A percentile compares a stretch with the other conserved stretches of the same genome.
These are phyloP conservation scores for Crucihimalaya himalaica DNA, from an alignment of 345 rosid species.

Conservation along the genomic window DNA sequence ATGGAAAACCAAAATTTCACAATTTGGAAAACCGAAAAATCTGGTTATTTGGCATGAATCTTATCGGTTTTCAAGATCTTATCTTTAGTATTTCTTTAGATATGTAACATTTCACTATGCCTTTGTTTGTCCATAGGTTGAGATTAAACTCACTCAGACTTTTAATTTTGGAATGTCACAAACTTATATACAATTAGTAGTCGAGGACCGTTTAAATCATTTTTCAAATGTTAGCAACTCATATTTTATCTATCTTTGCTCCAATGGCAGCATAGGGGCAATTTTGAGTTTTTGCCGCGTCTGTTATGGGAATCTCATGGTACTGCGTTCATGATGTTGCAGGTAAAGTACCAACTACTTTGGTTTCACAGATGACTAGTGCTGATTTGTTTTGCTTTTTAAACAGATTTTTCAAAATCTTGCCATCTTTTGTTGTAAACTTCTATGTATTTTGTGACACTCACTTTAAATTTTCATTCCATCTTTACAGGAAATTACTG, in stretches of 20 bases:
- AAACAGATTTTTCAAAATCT: neutral
- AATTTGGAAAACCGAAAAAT: neutral
- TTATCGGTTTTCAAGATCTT: neutral
- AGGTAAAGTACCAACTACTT: constrained; percentile 38
- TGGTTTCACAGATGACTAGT: neutral
- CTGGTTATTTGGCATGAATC: neutral
- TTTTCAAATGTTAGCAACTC: neutral
- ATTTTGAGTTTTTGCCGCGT: constrained; percentile 40
- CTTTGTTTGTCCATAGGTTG: neutral
- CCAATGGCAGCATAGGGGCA: constrained; percentile 38
- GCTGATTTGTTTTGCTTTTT: neutral
- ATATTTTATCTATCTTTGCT: neutral
- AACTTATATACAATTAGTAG: neutral
- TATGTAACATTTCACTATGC: neutral
- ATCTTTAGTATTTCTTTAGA: neutral
- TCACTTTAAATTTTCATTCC: constrained; percentile 13
- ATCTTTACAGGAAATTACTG: constrained; percentile 47
- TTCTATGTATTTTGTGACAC: constrained; percentile 12
- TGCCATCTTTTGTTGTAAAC: constrained; percentile 9
- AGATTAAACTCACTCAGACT: neutral
- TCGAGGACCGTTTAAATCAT: neutral
- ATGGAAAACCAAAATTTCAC: neutral
- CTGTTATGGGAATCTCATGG: constrained; percentile 50
- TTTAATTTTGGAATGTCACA: constrained; percentile 1
- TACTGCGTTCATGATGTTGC: constrained; percentile 36